Base-by-base conservation (phyloP, 805 yeast species). In the Teunomyces stri region DNA sequence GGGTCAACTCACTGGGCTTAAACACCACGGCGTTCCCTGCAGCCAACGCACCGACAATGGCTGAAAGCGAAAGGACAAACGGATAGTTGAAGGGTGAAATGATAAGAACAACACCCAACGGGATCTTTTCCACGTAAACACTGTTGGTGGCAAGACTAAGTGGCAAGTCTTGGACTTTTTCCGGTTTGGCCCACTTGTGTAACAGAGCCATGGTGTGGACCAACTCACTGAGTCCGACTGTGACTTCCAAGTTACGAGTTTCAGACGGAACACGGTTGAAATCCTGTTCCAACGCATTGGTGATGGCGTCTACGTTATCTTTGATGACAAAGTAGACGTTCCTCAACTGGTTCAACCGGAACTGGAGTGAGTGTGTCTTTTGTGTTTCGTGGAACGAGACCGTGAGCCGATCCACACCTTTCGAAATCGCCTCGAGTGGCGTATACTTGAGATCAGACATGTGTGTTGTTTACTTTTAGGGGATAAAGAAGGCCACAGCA, bases 51-150 rank as follows among this genome's bases (percentile, higher is more conserved):
- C 89, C 88, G 33, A 82, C 74, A 20, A 90, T 59, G 0, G 97
- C 89, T 28, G 77, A 71, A 9, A 89, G 49, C 0, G 87, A 58
- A 49, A 92, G 69, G 22, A 78, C 50, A 38, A 87, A 62, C 1
- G 98, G 96, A 62, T 82, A 89, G 66, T 89, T 89, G 78, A 85
- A 89, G 0, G 96, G 92, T 2, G 85, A 70, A 42, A 91, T 81
- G 43, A 92, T 73, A 49, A 90, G 74, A 3, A 85, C 85, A 2
- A 79, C 76, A 4, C 97, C 98, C 45, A 68, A 60, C 1, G 78
- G 77, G 35, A 69, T 64, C 50, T 62, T 60, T 51, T 69, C 55
- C 62, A 69, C 45, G 57, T 68, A 64, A 34, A 65, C 56, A 22
- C 64, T 66, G 48, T 57, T 52, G 49, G 67, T 57, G 20, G 50